phyloP scores from a whole-genome alignment of 2,329 filamentous ascomycete species.

The Colletotrichum filicis region DNA sequence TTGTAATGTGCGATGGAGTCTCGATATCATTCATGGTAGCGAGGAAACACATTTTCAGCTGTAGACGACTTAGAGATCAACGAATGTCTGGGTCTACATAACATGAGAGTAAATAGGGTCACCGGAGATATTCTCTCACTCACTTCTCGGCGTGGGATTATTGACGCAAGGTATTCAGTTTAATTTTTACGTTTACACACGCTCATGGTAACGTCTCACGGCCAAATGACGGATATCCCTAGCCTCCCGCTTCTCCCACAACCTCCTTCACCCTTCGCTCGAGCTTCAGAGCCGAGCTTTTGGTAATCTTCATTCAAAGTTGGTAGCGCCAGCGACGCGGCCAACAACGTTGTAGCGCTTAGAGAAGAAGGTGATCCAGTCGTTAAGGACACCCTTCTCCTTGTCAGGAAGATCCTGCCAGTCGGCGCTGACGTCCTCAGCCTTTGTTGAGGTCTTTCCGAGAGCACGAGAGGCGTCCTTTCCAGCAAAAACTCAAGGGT shows the following conservation, averaged over 20 bases:
- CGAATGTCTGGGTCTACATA: background rate
- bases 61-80: background rate
- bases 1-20: background rate
- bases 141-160: background rate
- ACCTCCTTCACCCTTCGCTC: background rate
- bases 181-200: constrained; percentile 9
- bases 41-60: background rate
- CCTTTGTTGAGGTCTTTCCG: constrained; percentile 85
- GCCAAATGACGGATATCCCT: constrained; percentile 7
- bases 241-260: background rate
- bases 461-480: constrained; percentile 96
- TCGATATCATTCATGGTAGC: background rate
- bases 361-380: constrained; percentile 96
- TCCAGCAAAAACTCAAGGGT: constrained; percentile 83
- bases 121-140: background rate
- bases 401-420: constrained; percentile 88
- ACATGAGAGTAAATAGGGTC: no score
- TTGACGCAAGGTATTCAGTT: background rate
- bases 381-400: constrained; percentile 84
- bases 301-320: constrained; percentile 47
- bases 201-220: background rate
- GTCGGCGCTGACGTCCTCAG: constrained; percentile 83
- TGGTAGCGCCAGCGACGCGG: constrained; percentile 69
- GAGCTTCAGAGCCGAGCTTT: background rate
- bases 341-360: constrained; percentile 96